Evolutionary conservation across 129 eudicot species (phyloP).

Genomic region (Artemisia annua): DNA sequence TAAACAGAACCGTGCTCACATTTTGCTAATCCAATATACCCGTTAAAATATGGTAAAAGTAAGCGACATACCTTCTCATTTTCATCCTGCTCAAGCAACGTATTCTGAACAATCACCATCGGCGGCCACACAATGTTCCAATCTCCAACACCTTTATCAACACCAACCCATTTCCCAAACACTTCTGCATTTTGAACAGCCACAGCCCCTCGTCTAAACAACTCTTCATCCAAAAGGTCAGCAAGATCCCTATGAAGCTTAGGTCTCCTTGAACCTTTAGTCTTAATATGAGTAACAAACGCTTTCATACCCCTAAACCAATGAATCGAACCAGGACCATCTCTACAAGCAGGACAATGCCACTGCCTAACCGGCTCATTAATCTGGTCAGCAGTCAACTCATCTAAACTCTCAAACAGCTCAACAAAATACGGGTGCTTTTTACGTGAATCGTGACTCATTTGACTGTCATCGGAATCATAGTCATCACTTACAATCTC

Average conservation of each 20-base stretch:
- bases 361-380: conserved; percentile 75
- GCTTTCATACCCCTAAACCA: conserved; percentile 90
- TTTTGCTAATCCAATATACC: not conserved
- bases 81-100: conserved; percentile 64
- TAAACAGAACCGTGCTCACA: not conserved
- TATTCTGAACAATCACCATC: conserved; percentile 81
- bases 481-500: conserved; percentile 59
- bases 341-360: conserved; percentile 95
- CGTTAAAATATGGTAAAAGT: not conserved
- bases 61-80: conserved; percentile 61
- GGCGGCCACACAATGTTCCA: conserved; percentile 88
- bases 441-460: conserved; percentile 65
- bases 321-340: conserved; percentile 87
- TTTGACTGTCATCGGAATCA: conserved; percentile 73
- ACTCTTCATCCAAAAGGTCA: conserved; percentile 73
- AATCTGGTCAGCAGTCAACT: conserved; percentile 50
- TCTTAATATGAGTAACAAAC: conserved; percentile 66
- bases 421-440: conserved; percentile 54
- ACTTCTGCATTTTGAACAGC: conserved; percentile 60
- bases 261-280: conserved; percentile 72
- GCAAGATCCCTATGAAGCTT: conserved; percentile 74
- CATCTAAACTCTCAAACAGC: conserved; percentile 52
- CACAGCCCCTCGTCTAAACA: conserved; percentile 56
- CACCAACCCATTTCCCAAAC: conserved; percentile 72
- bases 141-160: conserved; percentile 42